Conservation (phyloP, 805 yeast genomes). For the Candida caryicola region DNA sequence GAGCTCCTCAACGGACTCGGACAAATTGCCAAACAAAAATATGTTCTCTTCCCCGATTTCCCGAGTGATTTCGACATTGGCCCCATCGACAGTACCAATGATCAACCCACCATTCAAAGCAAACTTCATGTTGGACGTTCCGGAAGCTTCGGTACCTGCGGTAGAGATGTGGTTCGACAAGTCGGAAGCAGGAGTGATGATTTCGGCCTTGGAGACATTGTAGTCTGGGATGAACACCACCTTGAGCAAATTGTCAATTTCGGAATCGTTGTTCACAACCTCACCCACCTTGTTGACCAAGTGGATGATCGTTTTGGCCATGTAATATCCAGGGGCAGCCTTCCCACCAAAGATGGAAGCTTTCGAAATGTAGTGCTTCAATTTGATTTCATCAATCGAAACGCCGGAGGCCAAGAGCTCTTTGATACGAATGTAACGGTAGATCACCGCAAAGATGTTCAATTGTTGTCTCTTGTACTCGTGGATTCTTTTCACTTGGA, state of each 20-base stretch:
- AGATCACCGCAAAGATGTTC: constrained; percentile 85
- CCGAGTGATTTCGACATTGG: constrained; percentile 90
- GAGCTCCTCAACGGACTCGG: constrained; percentile 85
- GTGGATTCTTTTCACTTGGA: constrained; percentile 92
- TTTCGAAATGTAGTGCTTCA: constrained; percentile 65
- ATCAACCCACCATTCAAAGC: constrained; percentile 91
- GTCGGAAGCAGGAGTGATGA: constrained; percentile 86
- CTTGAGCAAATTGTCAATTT: constrained; percentile 71
- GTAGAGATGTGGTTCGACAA: constrained; percentile 92
- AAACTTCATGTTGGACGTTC: constrained; percentile 94
- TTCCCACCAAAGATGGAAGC: constrained; percentile 89
- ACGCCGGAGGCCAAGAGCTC: constrained; percentile 52
- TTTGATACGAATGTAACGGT: constrained; percentile 77
- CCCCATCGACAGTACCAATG: constrained; percentile 96
- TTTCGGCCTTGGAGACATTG: constrained; percentile 91
- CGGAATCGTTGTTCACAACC: constrained; percentile 75
- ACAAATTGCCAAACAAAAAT: constrained; percentile 85
- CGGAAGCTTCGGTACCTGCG: constrained; percentile 96
- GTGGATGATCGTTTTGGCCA: constrained; percentile 89
- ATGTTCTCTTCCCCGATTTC: constrained; percentile 93
- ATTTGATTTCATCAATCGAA: constrained; percentile 47
- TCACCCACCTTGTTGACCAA: constrained; percentile 77
- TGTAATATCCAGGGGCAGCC: constrained; percentile 96
- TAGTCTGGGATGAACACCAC: constrained; percentile 90
- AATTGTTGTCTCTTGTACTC: constrained; percentile 95